A percentile compares a stretch with the other conserved stretches of the same genome.
Evolutionary conservation across 805 yeast species (phyloP).

Genomic region (Schwanniomyces vanrijiae): DNA sequence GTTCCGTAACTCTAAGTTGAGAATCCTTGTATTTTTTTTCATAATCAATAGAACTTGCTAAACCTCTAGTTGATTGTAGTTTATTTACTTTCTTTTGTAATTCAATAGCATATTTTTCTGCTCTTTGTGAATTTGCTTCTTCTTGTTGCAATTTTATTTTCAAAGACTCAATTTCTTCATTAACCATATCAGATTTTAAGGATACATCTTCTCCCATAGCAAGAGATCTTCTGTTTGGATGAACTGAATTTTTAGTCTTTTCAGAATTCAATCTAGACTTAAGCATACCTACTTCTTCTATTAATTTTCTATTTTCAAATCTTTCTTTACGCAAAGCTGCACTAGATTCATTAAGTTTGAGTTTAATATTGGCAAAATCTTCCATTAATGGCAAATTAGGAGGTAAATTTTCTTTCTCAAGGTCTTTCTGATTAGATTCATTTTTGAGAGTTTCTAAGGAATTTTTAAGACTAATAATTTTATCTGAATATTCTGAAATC

Average conservation of each 20-base stretch:
- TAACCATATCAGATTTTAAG: slow-evolving; percentile 12
- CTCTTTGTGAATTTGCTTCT: slow-evolving; percentile 48
- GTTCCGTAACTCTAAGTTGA: slow-evolving; percentile 30
- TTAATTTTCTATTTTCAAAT: slow-evolving; percentile 44
- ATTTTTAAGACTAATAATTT: slow-evolving; percentile 23
- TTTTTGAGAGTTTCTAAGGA: slow-evolving; percentile 20
- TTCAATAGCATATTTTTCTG: slow-evolving; percentile 49
- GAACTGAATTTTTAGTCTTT: slow-evolving; percentile 37
- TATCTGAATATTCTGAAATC: slow-evolving; percentile 26
- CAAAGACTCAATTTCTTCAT: slow-evolving; percentile 49
- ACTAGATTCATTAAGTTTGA: slow-evolving; percentile 52
- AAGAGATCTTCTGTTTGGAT: slow-evolving; percentile 29
- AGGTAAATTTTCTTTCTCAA: slow-evolving; percentile 38
- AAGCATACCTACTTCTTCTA: slow-evolving; percentile 58
- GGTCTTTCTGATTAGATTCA: slow-evolving; percentile 14
- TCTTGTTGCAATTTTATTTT: slow-evolving; percentile 52
- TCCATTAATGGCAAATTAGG: slow-evolving; percentile 34
- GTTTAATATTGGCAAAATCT: slow-evolving; percentile 49
- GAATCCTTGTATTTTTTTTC: slow-evolving; percentile 37
- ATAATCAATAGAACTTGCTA: slow-evolving; percentile 32
- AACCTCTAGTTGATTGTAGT: slow-evolving; percentile 40
- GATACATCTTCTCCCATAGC: slow-evolving; percentile 32
- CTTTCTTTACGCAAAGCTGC: slow-evolving; percentile 49
- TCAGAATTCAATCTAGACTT: slow-evolving; percentile 68
- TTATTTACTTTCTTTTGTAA: slow-evolving; percentile 43